A percentile compares a stretch with the other conserved stretches of the same genome.
These are phyloP conservation scores for Abelmoschus esculentus DNA, from an alignment of 345 rosid species.

Conservation along the genomic window DNA sequence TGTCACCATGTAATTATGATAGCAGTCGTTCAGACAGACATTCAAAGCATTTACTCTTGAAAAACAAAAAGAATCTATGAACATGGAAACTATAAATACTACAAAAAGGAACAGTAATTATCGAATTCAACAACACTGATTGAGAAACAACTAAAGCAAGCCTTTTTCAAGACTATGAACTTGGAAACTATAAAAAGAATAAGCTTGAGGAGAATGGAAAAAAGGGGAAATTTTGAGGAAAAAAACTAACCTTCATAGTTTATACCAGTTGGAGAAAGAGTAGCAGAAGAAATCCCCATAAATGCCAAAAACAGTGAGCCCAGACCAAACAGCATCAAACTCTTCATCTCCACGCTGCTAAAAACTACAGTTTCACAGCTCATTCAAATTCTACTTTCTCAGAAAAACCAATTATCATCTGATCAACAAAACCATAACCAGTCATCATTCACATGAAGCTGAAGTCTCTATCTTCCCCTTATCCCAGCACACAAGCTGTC, in stretches of 20 bases:
- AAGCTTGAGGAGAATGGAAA: neutral
- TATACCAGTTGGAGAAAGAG: constrained; percentile 89
- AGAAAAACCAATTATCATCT: constrained; percentile 12
- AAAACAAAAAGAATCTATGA: neutral
- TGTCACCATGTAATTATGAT: neutral
- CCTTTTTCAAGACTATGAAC: neutral
- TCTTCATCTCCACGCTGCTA: constrained; percentile 26
- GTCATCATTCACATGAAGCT: constrained; percentile 22
- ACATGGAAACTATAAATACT: neutral
- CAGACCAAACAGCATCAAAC: constrained; percentile 39
- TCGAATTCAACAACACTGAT: neutral
- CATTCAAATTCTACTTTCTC: constrained; percentile 22
- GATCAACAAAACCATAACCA: constrained; percentile 20
- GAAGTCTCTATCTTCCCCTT: constrained; percentile 17
- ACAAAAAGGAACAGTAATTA: neutral
- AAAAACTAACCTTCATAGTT: constrained; percentile 85
- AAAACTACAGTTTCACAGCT: constrained; percentile 17
- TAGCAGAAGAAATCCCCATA: constrained; percentile 56
- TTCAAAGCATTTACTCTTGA: neutral
- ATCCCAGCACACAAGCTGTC: constrained; percentile 17
- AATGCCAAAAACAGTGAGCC: constrained; percentile 55
- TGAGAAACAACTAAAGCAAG: neutral
- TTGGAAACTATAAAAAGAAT: neutral
- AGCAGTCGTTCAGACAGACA: constrained; percentile 2
- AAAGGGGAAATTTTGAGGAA: constrained; percentile 10